These are phyloP conservation scores for Trametes gibbosa DNA, from an alignment of 768 basidiomycete species.

Conservation along the genomic window DNA sequence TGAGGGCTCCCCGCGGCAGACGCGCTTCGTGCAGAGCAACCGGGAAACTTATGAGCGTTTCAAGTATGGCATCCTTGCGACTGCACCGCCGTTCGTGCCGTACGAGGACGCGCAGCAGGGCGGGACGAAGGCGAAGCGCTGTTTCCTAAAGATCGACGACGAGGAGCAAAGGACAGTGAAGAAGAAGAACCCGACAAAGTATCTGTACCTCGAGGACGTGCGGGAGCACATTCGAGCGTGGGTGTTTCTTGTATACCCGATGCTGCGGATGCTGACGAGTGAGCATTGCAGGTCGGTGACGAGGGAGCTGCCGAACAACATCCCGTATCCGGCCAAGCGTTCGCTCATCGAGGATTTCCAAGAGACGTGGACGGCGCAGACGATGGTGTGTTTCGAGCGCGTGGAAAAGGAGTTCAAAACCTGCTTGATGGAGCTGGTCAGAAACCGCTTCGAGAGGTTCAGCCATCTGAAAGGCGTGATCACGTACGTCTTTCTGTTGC, in stretches of 20 bases:
- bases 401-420: constrained; percentile 33
- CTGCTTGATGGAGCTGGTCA: constrained; percentile 29
- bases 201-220: constrained; percentile 34
- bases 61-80: constrained; percentile 35
- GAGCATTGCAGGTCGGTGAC: constrained; percentile 30
- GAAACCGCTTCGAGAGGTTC: constrained; percentile 40
- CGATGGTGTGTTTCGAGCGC: constrained; percentile 33
- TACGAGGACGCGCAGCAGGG: constrained; percentile 16
- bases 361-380: constrained; percentile 35
- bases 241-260: constrained; percentile 9
- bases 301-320: constrained; percentile 44
- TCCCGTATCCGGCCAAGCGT: constrained; percentile 42
- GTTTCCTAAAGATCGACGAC: background rate
- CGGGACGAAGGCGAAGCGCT: background rate
- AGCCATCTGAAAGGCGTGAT: constrained; percentile 32
- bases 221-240: constrained; percentile 35
- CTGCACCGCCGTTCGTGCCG: constrained; percentile 42
- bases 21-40: constrained; percentile 37
- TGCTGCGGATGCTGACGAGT: background rate
- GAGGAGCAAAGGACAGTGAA: constrained; percentile 12
- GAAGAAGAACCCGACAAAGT: background rate
- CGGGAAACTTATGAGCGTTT: constrained; percentile 33
- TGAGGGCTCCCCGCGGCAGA: constrained; percentile 23
- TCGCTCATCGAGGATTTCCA: constrained; percentile 40
- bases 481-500: constrained; percentile 26